Percentiles rank a stretch among this genome's conserved stretches.
Evolutionary conservation across 768 basidiomycete genomes (phyloP).

Genomic region (Clitopilus passeckerianus): DNA sequence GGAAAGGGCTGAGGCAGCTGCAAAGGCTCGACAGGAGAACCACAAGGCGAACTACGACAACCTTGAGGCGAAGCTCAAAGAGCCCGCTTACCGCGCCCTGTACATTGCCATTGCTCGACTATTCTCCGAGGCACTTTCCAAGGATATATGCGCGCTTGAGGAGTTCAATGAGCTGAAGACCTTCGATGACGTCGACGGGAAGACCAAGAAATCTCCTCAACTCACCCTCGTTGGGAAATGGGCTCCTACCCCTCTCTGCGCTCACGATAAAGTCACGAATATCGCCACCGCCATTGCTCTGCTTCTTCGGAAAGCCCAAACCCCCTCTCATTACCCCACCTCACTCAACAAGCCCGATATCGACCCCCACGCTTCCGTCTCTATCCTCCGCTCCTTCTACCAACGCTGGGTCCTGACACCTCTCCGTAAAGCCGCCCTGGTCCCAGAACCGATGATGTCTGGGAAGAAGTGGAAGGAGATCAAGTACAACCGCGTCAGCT

Average conservation of each 20-base stretch:
- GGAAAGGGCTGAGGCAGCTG: conserved; percentile 15
- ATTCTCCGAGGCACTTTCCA: conserved; percentile 45
- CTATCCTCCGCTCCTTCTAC: conserved; percentile 49
- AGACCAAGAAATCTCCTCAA: conserved; percentile 15
- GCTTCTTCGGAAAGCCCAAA: conserved; percentile 39
- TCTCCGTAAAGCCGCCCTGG: conserved; percentile 36
- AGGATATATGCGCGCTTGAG: conserved; percentile 39
- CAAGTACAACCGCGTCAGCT: conserved; percentile 52
- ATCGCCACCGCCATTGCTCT: conserved; percentile 59
- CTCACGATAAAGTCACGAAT: conserved; percentile 62
- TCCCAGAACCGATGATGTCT: conserved; percentile 63
- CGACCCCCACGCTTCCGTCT: conserved; percentile 21
- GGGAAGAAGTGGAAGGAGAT: conserved; percentile 54
- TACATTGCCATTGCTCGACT: conserved; percentile 60
- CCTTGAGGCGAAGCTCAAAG: conserved; percentile 35
- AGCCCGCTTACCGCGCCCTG: conserved; percentile 54
- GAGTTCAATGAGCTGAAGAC: conserved; percentile 28
- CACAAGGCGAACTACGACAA: conserved; percentile 8
- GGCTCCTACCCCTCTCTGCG: conserved; percentile 55
- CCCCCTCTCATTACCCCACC: conserved; percentile 20
- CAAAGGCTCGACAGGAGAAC: conserved; percentile 10
- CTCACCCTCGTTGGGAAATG: conserved; percentile 61
- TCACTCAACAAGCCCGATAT: conserved; percentile 24
- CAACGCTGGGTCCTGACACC: conserved; percentile 56
- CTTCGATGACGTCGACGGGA: conserved; percentile 15